A percentile compares a stretch with the other conserved stretches of the same genome.
phyloP scores from a whole-genome alignment of 768 basidiomycete species.

The Tylopilus sp. region DNA sequence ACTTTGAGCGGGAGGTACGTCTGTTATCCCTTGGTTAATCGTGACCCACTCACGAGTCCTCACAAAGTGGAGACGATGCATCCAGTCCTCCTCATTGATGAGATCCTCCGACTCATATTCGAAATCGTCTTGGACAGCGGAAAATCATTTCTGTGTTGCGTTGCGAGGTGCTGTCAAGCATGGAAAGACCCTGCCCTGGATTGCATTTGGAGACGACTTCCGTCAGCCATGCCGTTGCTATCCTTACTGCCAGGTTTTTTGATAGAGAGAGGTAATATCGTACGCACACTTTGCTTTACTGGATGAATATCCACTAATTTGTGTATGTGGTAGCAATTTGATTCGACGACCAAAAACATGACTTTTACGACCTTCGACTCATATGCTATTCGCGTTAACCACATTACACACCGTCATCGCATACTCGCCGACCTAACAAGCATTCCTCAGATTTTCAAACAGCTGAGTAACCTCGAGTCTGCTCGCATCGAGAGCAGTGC shows the following conservation, averaged over 20 bases:
- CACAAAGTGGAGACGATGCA: slow-evolving; percentile 36
- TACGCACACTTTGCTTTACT: background rate
- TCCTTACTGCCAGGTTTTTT: slow-evolving; percentile 29
- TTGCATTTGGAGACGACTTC: slow-evolving; percentile 40
- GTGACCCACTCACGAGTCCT: background rate
- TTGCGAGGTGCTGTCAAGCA: slow-evolving; percentile 42
- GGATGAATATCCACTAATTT: background rate
- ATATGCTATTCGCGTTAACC: slow-evolving; percentile 25
- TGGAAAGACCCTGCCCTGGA: slow-evolving; percentile 51
- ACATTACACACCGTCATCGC: slow-evolving; percentile 21
- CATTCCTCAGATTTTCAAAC: slow-evolving; percentile 2
- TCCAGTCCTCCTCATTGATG: slow-evolving; percentile 44
- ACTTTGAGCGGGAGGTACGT: slow-evolving; percentile 5
- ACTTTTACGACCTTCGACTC: slow-evolving; percentile 11
- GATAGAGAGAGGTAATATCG: slow-evolving; percentile 7
- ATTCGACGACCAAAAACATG: background rate
- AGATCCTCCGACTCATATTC: slow-evolving; percentile 45
- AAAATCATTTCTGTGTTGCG: slow-evolving; percentile 29
- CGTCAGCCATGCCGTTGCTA: slow-evolving; percentile 41
- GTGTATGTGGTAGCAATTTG: slow-evolving; percentile 9
- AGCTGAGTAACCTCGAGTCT: slow-evolving; percentile 17
- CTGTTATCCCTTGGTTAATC: background rate
- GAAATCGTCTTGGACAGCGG: slow-evolving; percentile 28
- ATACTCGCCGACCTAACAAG: slow-evolving; percentile 6
- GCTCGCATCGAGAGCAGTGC: slow-evolving; percentile 19